These are phyloP conservation scores for Botrytis hyacinthi DNA, from an alignment of 2,329 filamentous ascomycete species.

Conservation along the genomic window DNA sequence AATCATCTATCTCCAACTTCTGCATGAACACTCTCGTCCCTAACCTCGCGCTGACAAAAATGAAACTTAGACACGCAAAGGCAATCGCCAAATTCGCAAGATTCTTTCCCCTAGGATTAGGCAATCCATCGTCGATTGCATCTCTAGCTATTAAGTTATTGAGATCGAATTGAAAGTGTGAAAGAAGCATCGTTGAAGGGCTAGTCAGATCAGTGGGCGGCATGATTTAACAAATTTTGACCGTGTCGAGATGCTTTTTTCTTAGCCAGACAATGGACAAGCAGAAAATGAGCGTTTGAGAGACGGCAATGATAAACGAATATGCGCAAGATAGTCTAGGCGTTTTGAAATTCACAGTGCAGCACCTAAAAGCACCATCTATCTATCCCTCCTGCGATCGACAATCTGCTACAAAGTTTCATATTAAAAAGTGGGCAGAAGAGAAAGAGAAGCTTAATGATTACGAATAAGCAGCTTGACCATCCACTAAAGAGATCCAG, in stretches of 20 bases:
- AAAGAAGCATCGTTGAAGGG: not conserved
- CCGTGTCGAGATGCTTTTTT: not conserved
- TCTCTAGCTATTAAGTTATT: not conserved
- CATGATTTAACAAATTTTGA: not conserved
- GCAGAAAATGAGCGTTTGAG: not conserved
- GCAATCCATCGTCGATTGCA: not conserved
- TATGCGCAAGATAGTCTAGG: not conserved
- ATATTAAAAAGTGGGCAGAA: not conserved
- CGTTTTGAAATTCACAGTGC: not conserved
- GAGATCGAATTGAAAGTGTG: not conserved
- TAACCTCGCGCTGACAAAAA: not conserved
- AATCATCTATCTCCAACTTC: not conserved
- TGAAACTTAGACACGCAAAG: not conserved
- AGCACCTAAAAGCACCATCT: not conserved
- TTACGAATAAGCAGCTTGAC: no score
- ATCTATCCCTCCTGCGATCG: not conserved
- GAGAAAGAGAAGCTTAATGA: no score
- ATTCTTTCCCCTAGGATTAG: not conserved
- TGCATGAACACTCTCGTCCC: not conserved
- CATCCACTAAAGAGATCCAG: no score
- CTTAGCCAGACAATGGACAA: not conserved
- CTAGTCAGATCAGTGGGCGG: not conserved
- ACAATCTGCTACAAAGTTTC: not conserved
- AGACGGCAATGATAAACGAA: not conserved
- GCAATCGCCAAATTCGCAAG: not conserved